Conservation (phyloP, 495 filamentous ascomycete genomes). For the Hypoxylon intermedium region DNA sequence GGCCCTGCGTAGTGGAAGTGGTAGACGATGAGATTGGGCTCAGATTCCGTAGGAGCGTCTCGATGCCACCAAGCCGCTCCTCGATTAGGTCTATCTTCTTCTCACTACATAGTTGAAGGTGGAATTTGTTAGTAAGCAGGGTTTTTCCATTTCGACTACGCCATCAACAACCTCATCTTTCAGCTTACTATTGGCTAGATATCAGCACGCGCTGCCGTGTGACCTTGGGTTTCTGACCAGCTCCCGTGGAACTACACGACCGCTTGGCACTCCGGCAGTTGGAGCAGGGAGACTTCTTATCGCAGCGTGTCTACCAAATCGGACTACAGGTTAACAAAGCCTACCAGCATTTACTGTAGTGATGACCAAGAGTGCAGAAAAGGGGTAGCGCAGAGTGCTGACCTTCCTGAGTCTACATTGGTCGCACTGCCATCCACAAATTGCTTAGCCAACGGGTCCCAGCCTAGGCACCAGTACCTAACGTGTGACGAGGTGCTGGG, state of each 20-base stretch:
- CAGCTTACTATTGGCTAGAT: constrained; percentile 70
- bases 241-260: constrained; percentile 64
- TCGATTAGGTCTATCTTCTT: constrained; percentile 73
- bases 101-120: constrained; percentile 59
- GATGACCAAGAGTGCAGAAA: constrained; percentile 48
- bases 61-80: constrained; percentile 66
- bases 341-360: constrained; percentile 1
- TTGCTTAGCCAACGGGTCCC: constrained; percentile 30
- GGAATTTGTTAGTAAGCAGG: constrained; percentile 4
- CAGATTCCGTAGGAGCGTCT: constrained; percentile 56
- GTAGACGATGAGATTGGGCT: constrained; percentile 35
- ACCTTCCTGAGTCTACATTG: constrained; percentile 59
- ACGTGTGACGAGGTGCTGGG: constrained; percentile 5
- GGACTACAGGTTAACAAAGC: constrained; percentile 39
- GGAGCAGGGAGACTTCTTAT: constrained; percentile 70
- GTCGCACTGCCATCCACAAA: constrained; percentile 41
- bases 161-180: background rate
- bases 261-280: constrained; percentile 68
- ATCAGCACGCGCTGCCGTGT: constrained; percentile 69
- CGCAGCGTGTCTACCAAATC: constrained; percentile 65
- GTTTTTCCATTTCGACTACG: background rate
- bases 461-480: constrained; percentile 29
- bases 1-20: constrained; percentile 7
- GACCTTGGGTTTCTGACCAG: constrained; percentile 65
- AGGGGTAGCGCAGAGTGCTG: constrained; percentile 39